These are phyloP conservation scores for Tricholoma furcatifolium DNA, from an alignment of 768 basidiomycete species.

Conservation along the genomic window DNA sequence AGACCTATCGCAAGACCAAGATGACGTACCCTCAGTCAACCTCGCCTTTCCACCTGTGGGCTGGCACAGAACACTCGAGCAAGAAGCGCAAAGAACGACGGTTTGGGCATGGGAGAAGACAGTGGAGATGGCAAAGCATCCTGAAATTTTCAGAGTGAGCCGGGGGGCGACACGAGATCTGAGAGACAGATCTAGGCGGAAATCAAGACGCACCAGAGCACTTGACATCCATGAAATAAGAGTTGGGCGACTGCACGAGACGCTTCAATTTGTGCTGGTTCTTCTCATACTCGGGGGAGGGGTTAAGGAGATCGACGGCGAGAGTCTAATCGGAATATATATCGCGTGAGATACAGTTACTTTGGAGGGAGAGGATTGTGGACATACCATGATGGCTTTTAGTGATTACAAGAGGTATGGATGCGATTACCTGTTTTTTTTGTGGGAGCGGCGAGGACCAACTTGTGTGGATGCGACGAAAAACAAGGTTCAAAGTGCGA, in stretches of 20 bases:
- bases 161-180: constrained; percentile 10
- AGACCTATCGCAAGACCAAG: constrained; percentile 7
- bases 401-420: constrained; percentile 18
- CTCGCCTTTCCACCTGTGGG: constrained; percentile 98
- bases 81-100: constrained; percentile 91
- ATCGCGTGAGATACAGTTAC: neutral
- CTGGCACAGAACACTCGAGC: constrained; percentile 94
- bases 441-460: constrained; percentile 26
- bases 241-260: constrained; percentile 97
- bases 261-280: constrained; percentile 99
- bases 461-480: constrained; percentile 38
- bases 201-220: constrained; percentile 75
- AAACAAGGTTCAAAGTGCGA: constrained; percentile 38
- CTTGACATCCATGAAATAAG: constrained; percentile 99
- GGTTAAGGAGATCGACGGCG: constrained; percentile 97
- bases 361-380: neutral
- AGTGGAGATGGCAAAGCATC: constrained; percentile 93
- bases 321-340: constrained; percentile 62
- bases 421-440: constrained; percentile 29
- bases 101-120: constrained; percentile 99
- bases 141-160: constrained; percentile 36
- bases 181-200: neutral
- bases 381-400: constrained; percentile 33
- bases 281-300: constrained; percentile 81
- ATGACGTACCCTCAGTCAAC: constrained; percentile 87